phyloP scores from a whole-genome alignment of 371 early-diverging fungal genomes.

The Mortierella sp. region DNA sequence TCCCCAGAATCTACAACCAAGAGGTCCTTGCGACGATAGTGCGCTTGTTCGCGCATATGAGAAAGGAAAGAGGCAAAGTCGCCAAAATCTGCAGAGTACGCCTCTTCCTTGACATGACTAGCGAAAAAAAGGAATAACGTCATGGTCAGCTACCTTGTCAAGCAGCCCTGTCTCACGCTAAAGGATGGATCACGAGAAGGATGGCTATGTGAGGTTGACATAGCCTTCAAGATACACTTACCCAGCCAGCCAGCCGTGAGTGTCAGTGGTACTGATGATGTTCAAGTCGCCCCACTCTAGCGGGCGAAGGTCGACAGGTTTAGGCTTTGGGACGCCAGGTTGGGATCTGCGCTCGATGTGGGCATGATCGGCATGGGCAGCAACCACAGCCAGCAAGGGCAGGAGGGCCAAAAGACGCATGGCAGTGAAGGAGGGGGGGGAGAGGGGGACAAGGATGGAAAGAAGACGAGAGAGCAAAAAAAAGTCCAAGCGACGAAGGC shows the following conservation, averaged over 20 bases:
- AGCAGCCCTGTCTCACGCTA: too few species aligned
- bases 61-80: conserved; percentile 65
- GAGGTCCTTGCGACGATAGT: conserved; percentile 59
- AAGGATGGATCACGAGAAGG: too few species aligned
- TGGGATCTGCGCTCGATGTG: conserved; percentile 50
- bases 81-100: conserved; percentile 65
- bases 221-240: conserved; percentile 5
- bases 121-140: neutral
- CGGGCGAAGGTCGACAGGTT: conserved; percentile 44
- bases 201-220: too few species aligned
- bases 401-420: conserved; percentile 24
- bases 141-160: neutral
- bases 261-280: conserved; percentile 61
- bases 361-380: conserved; percentile 12
- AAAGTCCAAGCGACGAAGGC: neutral
- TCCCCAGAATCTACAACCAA: conserved; percentile 64
- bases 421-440: neutral
- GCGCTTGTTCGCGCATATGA: conserved; percentile 62
- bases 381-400: conserved; percentile 31
- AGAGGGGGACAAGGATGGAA: conserved; percentile 1
- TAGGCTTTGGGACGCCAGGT: conserved; percentile 49
- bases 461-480: neutral
- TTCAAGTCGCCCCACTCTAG: conserved; percentile 64
- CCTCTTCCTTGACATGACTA: conserved; percentile 56
- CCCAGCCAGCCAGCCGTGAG: conserved; percentile 44